Evolutionary conservation across 768 basidiomycete genomes (phyloP), one percentile per base, ranked within the genome.

Genomic region (Tulasnella sp.): DNA sequence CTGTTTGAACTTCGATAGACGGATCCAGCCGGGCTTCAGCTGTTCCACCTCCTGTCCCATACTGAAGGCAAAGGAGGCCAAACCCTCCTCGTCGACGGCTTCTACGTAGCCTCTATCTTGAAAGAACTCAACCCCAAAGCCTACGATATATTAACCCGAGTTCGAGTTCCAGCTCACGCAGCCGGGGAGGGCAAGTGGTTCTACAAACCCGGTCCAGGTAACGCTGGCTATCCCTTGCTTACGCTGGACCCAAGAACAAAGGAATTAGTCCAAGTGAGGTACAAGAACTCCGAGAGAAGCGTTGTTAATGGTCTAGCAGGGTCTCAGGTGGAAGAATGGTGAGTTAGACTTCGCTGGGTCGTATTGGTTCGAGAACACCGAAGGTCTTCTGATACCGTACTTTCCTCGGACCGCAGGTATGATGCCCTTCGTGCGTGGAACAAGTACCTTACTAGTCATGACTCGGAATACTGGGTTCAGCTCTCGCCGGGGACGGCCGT

Each of bases 251-350:
- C 85, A 2, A 77, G 85, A 11, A 90, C 88, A 16, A 91, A 90
- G 1, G 90, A 92, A 81, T 88, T 98, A 0, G 85, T 88, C 5
- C 93, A 95, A 81, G 92, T 98, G 46, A 87, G 97, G 77, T 99
- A 96, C 95, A 99, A 98, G 84, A 97, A 96, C 82, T 93, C 96
- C 82, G 97, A 99, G 85, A 88, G 97, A 76, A 96, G 95, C 80
- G 93, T 92, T 2, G 90, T 99, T 88, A 90, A 87, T 81, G 87
- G 89, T 81, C 82, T 95, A 82, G 86, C 88, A 22, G 87, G 91
- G 0, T 88, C 88, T 9, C 83, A 90, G 81, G 91, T 98, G 14
- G 93, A 94, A 83, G 88, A 89, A 78, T 98, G 96, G 96, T 93
- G 82, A 54, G 86, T 44, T 8, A 60, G 16, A 24, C 41, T 18